Conservation (phyloP, 2,329 filamentous ascomycete genomes). For the Thielaviopsis euricoi region DNA sequence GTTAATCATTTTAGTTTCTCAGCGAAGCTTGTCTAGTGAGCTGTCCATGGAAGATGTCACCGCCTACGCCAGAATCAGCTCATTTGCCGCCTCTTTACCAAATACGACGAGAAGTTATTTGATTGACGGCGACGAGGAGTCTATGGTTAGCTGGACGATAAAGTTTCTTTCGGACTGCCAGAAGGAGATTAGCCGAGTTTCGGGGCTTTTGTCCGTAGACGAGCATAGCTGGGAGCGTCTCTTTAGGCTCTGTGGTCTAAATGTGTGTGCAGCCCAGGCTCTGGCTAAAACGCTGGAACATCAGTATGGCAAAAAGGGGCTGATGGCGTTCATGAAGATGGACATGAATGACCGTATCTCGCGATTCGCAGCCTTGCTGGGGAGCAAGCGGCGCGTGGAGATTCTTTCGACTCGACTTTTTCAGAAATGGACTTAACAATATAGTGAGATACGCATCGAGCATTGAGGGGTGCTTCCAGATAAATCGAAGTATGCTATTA, state of each 20-base stretch:
- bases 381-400: slow-evolving; percentile 10
- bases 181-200: slow-evolving; percentile 15
- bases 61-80: not conserved
- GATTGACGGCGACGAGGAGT: slow-evolving; percentile 32
- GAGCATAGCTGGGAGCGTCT: slow-evolving; percentile 26
- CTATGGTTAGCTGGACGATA: slow-evolving; percentile 37
- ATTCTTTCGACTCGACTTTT: not conserved
- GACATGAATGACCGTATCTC: slow-evolving; percentile 14
- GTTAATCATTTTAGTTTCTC: not conserved
- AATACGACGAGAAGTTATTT: slow-evolving; percentile 26
- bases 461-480: not conserved
- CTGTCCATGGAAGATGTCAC: not conserved
- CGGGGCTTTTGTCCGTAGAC: slow-evolving; percentile 21
- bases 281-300: slow-evolving; percentile 17
- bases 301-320: slow-evolving; percentile 16
- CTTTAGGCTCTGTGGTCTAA: slow-evolving; percentile 21
- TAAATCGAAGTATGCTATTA: not conserved
- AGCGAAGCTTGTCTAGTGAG: not conserved
- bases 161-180: slow-evolving; percentile 32
- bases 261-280: slow-evolving; percentile 22
- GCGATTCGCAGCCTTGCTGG: slow-evolving; percentile 17
- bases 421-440: not conserved
- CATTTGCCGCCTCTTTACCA: slow-evolving; percentile 19
- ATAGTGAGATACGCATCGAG: not conserved
- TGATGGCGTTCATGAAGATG: slow-evolving; percentile 20